Evolutionary conservation across 1,139 yeast genomes (phyloP).

Genomic region (Hanseniaspora sp.): DNA sequence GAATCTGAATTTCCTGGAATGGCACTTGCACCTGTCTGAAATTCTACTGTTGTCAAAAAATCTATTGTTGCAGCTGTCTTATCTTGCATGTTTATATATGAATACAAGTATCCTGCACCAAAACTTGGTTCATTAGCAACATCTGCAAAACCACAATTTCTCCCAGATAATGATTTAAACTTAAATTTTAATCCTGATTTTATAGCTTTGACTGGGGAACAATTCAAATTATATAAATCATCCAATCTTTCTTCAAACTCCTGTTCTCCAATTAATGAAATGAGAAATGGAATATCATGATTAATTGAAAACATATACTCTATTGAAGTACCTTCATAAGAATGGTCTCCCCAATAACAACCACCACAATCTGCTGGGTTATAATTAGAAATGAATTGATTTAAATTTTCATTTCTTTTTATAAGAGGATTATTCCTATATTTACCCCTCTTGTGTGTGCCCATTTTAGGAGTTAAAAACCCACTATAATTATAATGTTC

Average conservation of each 20-base stretch:
- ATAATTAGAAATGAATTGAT: slow-evolving; percentile 19
- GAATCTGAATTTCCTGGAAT: slow-evolving; percentile 36
- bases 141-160: slow-evolving; percentile 26
- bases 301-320: slow-evolving; percentile 34
- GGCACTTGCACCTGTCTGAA: slow-evolving; percentile 27
- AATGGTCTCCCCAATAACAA: slow-evolving; percentile 32
- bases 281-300: slow-evolving; percentile 31
- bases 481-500: slow-evolving; percentile 27
- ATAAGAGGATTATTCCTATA: not conserved
- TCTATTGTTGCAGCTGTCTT: slow-evolving; percentile 32
- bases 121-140: slow-evolving; percentile 34
- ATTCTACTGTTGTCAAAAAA: slow-evolving; percentile 29
- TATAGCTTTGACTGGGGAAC: slow-evolving; percentile 17
- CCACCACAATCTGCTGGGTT: slow-evolving; percentile 30
- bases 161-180: slow-evolving; percentile 1
- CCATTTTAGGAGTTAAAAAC: slow-evolving; percentile 31
- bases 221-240: slow-evolving; percentile 33
- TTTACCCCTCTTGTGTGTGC: slow-evolving; percentile 3
- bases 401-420: not conserved
- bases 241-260: slow-evolving; percentile 30
- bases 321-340: slow-evolving; percentile 30
- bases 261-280: slow-evolving; percentile 28
- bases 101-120: slow-evolving; percentile 31
- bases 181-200: not conserved
- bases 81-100: slow-evolving; percentile 28